These are phyloP conservation scores for Diplocarpon rosae DNA, from an alignment of 2,329 filamentous ascomycete genomes.

Conservation along the genomic window DNA sequence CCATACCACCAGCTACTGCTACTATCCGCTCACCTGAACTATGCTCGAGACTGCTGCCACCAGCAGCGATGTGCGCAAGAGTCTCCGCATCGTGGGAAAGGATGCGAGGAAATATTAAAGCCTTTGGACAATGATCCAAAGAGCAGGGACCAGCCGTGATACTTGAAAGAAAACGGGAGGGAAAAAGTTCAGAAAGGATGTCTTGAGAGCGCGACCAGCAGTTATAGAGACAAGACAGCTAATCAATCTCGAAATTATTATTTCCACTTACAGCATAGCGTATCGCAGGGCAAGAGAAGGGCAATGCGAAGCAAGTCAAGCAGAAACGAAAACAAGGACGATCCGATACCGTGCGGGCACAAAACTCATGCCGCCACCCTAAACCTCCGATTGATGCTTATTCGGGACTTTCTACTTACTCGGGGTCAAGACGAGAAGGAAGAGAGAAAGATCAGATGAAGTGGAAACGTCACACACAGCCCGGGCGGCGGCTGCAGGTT, in stretches of 20 bases:
- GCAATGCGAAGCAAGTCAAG: constrained; percentile 7
- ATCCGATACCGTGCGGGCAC: constrained; percentile 16
- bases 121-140: constrained; percentile 7
- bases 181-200: constrained; percentile 4
- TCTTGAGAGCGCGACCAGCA: constrained; percentile 23
- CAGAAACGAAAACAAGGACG: constrained; percentile 17
- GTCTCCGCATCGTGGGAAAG: constrained; percentile 16
- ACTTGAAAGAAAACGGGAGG: constrained; percentile 12
- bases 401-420: no score
- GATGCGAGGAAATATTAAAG: constrained; percentile 2
- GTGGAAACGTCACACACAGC: no score
- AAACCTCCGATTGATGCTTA: no score
- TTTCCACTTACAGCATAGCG: constrained; percentile 16
- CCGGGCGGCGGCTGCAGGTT: no score
- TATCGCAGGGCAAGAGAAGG: not conserved
- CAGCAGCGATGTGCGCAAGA: constrained; percentile 16
- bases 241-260: constrained; percentile 1
- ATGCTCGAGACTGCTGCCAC: constrained; percentile 12
- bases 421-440: no score
- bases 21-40: constrained; percentile 15
- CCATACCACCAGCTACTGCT: no score
- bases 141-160: constrained; percentile 21
- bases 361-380: no score
- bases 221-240: constrained; percentile 3
- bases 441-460: no score